Evolutionary conservation across 208 protist genomes (phyloP).

Genomic region (Balamuthia mandrillaris): DNA sequence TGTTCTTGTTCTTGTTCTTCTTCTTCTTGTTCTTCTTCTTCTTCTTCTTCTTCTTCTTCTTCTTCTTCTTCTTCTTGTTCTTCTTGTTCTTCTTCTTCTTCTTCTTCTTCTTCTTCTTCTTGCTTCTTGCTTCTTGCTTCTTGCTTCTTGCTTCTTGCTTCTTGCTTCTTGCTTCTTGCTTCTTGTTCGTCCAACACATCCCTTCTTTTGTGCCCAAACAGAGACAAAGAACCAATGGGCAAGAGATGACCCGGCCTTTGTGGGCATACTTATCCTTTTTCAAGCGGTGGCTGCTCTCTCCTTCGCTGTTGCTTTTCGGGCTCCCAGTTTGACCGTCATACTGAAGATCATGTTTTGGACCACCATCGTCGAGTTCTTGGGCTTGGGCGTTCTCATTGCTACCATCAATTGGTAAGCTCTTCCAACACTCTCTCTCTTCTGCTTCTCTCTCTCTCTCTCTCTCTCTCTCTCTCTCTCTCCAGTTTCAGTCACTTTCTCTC

Average conservation of each 20-base stretch:
- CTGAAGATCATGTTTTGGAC: constrained; percentile 63
- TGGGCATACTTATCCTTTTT: constrained; percentile 85
- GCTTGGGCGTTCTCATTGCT: constrained; percentile 72
- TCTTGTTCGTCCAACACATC: background rate
- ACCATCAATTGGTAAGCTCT: constrained; percentile 67
- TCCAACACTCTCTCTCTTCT: constrained; percentile 16
- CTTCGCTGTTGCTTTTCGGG: background rate
- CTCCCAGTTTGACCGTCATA: background rate
- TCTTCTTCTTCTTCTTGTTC: background rate
- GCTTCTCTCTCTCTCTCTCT: background rate
- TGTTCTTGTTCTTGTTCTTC: background rate
- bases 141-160: background rate
- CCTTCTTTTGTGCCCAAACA: constrained; percentile 74
- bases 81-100: background rate
- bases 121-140: background rate
- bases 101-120: background rate
- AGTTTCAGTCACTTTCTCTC: background rate
- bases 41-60: background rate
- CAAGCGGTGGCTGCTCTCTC: constrained; percentile 55
- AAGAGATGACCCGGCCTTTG: constrained; percentile 92
- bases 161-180: background rate
- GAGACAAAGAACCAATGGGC: constrained; percentile 95
- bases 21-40: background rate
- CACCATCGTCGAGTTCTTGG: constrained; percentile 75
- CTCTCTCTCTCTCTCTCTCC: background rate